Evolutionary conservation across 2,329 filamentous ascomycete genomes (phyloP), one percentile per base, ranked within the genome.

Genomic region (Metarhizium guizhouense): DNA sequence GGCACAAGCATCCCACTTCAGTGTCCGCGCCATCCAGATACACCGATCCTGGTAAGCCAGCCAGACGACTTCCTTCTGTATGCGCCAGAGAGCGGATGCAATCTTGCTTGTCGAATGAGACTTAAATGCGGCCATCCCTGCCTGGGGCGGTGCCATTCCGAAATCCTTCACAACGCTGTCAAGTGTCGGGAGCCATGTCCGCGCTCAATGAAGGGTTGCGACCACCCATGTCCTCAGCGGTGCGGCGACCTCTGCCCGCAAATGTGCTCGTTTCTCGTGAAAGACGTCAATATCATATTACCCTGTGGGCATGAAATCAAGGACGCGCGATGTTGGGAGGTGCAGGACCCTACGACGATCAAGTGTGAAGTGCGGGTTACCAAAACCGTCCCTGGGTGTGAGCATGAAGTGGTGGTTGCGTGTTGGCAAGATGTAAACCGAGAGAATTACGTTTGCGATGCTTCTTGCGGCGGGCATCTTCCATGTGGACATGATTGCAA

Each of bases 1-100:
- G 84, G 84, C 0, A 61, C 62, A 0, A 56, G 60, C 0, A 65
- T 89, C 1, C 74, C 77, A 18, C 72, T 88, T 0, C 72, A 74
- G 53, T 89, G 86, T 56, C 76, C 81, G 4, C 78, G 85, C 0
- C 86, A 90, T 62, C 74, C 73, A 0, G 71, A 81, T 0, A 77
- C 69, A 0, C 61, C 67, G 0, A 79, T 87, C 11, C 18, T 63
- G 1, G 80, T 83, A 2, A 75, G 74, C 0, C 59, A 69, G 1
- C 78, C 84, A 0, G 79, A 84, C 1, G 75, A 88, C 57, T 88
- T 88, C 60, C 57, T 71, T 0, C 66, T 68, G 6, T 66, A 79
- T 7, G 73, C 78, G 0, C 85, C 85, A 0, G 85, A 88, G 64
- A 83, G 83, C 45, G 85, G 85, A 0, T 88, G 84, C 60, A 63